Conservation (phyloP, 2,329 filamentous ascomycete species). For the Ceratocystis lukuohia region DNA sequence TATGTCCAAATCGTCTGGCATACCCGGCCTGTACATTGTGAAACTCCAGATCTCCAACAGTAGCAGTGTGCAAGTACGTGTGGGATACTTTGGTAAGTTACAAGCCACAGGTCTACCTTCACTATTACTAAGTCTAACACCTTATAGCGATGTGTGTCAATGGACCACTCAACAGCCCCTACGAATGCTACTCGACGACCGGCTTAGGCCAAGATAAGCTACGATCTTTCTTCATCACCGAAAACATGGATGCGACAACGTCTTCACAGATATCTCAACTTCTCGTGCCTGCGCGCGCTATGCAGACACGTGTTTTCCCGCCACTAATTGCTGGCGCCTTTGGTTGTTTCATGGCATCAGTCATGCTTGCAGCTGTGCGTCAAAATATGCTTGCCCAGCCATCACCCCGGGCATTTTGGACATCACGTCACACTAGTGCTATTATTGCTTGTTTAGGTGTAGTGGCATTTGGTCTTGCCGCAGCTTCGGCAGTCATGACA, state of each 20-base stretch:
- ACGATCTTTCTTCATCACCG: slow-evolving; percentile 16
- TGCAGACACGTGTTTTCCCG: slow-evolving; percentile 18
- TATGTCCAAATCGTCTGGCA: slow-evolving; percentile 18
- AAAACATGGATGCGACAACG: slow-evolving; percentile 14
- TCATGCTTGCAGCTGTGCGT: slow-evolving; percentile 16
- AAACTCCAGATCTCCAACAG: slow-evolving; percentile 12
- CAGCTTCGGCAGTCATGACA: slow-evolving; percentile 17
- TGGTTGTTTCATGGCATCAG: slow-evolving; percentile 16
- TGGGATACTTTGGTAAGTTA: slow-evolving; percentile 19
- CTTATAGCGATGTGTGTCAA: slow-evolving; percentile 17
- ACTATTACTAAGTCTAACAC: background rate
- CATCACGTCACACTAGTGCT: slow-evolving; percentile 15
- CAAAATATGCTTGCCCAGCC: slow-evolving; percentile 18
- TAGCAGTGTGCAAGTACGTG: slow-evolving; percentile 14
- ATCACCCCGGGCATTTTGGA: slow-evolving; percentile 12
- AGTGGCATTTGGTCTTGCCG: slow-evolving; percentile 16
- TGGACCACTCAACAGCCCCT: slow-evolving; percentile 13
- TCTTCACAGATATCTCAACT: slow-evolving; percentile 8
- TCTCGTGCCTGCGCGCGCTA: slow-evolving; percentile 16
- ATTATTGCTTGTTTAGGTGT: slow-evolving; percentile 14
- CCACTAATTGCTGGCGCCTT: slow-evolving; percentile 17
- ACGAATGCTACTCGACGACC: slow-evolving; percentile 17
- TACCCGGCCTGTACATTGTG: slow-evolving; percentile 18
- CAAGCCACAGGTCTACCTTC: background rate
- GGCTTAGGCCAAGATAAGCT: slow-evolving; percentile 16